Evolutionary conservation across 2,329 filamentous ascomycete species (phyloP).

Genomic region (Talaromyces rugulosus): DNA sequence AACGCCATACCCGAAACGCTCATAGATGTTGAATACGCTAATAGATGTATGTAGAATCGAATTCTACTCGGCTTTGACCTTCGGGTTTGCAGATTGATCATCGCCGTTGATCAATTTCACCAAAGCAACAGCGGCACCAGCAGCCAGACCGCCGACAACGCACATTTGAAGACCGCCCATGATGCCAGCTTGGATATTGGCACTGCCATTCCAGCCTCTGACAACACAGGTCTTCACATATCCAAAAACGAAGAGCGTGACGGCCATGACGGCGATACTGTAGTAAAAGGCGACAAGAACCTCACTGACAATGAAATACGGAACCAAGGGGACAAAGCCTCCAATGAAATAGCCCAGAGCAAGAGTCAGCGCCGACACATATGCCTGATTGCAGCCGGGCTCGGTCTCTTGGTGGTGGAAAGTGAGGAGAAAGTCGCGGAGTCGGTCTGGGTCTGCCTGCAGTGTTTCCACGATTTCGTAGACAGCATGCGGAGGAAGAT

Average conservation of each 20-base stretch:
- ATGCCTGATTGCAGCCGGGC: conserved; percentile 45
- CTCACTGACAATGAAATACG: conserved; percentile 41
- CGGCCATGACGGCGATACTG: conserved; percentile 41
- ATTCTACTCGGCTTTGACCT: not conserved
- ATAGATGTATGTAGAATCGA: not conserved
- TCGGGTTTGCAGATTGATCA: not conserved
- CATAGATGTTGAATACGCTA: not conserved
- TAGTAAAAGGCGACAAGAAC: conserved; percentile 39
- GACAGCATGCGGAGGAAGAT: conserved; percentile 34
- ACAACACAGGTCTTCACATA: conserved; percentile 45
- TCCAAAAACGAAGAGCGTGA: conserved; percentile 43
- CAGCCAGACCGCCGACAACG: conserved; percentile 61
- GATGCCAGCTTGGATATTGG: conserved; percentile 51
- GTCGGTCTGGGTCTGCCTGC: conserved; percentile 33
- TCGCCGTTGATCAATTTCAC: conserved; percentile 52
- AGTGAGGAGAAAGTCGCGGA: conserved; percentile 45
- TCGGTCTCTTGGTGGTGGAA: conserved; percentile 46
- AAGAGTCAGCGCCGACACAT: conserved; percentile 41
- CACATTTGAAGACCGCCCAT: conserved; percentile 62
- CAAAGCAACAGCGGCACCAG: conserved; percentile 61
- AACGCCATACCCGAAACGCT: not conserved
- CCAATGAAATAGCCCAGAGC: conserved; percentile 30
- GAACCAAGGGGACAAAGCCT: conserved; percentile 42
- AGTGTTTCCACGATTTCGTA: conserved; percentile 33
- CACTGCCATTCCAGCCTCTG: conserved; percentile 39